phyloP scores from a whole-genome alignment of 257 asterid species.

The Solanum chiquidenum region DNA sequence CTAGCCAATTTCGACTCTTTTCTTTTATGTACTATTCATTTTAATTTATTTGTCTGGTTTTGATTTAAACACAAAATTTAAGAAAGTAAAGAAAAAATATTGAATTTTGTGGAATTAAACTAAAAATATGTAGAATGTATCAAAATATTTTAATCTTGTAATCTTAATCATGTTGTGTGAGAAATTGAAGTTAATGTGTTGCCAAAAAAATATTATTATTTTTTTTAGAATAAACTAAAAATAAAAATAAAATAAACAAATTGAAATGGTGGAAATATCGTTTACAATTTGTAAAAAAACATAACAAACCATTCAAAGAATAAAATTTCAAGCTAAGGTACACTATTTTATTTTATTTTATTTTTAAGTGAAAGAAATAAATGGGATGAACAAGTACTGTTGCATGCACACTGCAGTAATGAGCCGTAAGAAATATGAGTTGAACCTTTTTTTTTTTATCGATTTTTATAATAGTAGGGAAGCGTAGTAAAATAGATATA shows the following conservation, averaged over 20 bases:
- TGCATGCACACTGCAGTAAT: no score
- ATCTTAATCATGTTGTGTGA: neutral
- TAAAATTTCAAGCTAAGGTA: neutral
- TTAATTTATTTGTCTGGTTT: neutral
- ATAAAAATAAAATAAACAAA: no score
- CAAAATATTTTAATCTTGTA: neutral
- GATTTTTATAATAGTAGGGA: neutral
- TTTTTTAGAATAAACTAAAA: no score
- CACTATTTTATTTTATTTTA: no score
- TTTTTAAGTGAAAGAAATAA: neutral
- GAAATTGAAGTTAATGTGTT: no score
- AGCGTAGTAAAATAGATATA: neutral
- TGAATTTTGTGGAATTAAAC: no score
- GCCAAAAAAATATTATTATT: neutral
- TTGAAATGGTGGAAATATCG: accelerated
- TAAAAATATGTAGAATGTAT: no score
- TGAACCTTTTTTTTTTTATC: neutral
- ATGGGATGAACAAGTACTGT: neutral
- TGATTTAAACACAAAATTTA: neutral
- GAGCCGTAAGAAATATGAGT: neutral
- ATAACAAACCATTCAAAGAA: no score
- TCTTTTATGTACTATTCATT: neutral
- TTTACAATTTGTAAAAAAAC: neutral
- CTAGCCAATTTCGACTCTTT: neutral
- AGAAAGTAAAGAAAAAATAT: no score